phyloP scores from a whole-genome alignment of 345 rosid genomes.

The Salix purpurea region DNA sequence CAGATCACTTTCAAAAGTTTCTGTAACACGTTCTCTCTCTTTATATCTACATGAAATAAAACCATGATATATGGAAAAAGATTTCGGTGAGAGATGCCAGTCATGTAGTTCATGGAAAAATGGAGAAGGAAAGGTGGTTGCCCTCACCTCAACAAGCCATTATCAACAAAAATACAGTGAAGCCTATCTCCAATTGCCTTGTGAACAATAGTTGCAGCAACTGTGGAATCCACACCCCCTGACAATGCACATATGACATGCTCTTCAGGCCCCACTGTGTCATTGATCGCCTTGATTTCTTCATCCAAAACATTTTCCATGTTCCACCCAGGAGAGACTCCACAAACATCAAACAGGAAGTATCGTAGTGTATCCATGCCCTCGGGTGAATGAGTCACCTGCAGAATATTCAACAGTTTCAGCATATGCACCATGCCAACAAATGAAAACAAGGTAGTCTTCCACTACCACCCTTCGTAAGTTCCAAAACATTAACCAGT shows the following conservation, averaged over 20 bases:
- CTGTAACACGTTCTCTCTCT: slow-evolving; percentile 93
- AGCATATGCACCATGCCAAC: neutral
- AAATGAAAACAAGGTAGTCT: neutral
- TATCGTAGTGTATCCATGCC: slow-evolving; percentile 80
- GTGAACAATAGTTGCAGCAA: slow-evolving; percentile 95
- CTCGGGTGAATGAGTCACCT: slow-evolving; percentile 94
- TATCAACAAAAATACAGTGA: slow-evolving; percentile 94
- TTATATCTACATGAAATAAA: slow-evolving; percentile 50
- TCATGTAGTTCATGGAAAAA: neutral
- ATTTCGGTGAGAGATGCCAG: neutral
- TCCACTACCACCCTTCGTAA: neutral
- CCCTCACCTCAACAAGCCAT: slow-evolving; percentile 77
- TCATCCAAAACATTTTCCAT: slow-evolving; percentile 90
- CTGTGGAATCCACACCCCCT: slow-evolving; percentile 98
- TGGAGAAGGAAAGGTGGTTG: neutral
- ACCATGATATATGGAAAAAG: neutral
- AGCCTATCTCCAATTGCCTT: slow-evolving; percentile 93
- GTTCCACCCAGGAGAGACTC: slow-evolving; percentile 74
- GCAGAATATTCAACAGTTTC: slow-evolving; percentile 10
- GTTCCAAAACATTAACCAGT: neutral
- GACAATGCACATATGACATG: slow-evolving; percentile 94
- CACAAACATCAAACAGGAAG: slow-evolving; percentile 79
- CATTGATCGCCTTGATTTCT: slow-evolving; percentile 70
- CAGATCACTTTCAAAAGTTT: slow-evolving; percentile 78
- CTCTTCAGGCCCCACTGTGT: slow-evolving; percentile 63